Evolutionary conservation across 176 grass and related monocot genomes (phyloP).

Genomic region (Leersia perrieri): DNA sequence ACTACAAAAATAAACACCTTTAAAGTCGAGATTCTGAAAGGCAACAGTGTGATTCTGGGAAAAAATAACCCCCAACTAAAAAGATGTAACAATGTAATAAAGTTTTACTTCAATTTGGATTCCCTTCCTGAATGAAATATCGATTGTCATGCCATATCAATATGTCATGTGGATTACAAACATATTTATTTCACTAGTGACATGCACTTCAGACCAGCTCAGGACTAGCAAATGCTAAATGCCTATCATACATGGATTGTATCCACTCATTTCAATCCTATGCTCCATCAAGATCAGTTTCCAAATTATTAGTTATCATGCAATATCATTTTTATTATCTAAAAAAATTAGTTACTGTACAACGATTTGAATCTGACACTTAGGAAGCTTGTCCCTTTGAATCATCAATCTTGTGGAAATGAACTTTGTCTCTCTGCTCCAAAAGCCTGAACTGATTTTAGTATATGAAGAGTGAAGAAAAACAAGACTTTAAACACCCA

Average conservation of each 20-base stretch:
- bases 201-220: not conserved
- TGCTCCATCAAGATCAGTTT: not conserved
- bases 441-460: not conserved
- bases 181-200: not conserved
- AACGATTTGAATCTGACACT: not conserved
- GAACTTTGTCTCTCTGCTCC: too few species aligned
- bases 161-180: not conserved
- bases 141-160: not conserved
- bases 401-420: too few species aligned
- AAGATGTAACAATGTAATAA: not conserved
- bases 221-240: not conserved
- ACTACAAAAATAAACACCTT: constrained; percentile 11
- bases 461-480: not conserved
- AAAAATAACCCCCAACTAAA: not conserved
- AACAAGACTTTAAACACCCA: not conserved
- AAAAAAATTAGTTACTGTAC: too few species aligned
- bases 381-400: too few species aligned
- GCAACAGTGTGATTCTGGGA: not conserved
- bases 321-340: not conserved
- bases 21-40: not conserved
- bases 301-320: not conserved
- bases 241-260: not conserved
- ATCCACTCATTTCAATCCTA: not conserved
- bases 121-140: not conserved
- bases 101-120: not conserved